A percentile compares a stretch with the other conserved stretches of the same genome.
phyloP scores from a whole-genome alignment of 2,329 filamentous ascomycete genomes.

The Fusarium nodosum region DNA sequence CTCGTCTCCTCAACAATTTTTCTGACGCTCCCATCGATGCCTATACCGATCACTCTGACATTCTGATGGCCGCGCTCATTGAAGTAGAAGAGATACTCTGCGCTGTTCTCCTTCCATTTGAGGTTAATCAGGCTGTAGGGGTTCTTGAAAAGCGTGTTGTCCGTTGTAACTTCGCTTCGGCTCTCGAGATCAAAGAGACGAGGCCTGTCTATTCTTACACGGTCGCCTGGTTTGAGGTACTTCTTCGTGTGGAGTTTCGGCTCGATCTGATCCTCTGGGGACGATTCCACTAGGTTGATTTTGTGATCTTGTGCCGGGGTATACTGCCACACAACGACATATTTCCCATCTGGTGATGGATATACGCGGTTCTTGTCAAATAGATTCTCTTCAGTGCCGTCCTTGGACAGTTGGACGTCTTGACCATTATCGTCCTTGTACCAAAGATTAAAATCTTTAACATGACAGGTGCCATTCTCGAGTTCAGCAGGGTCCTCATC shows the following conservation, averaged over 20 bases:
- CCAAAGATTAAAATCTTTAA: conserved; percentile 32
- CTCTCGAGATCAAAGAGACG: conserved; percentile 45
- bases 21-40: conserved; percentile 30
- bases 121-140: conserved; percentile 42
- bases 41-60: conserved; percentile 42
- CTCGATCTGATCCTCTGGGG: conserved; percentile 48
- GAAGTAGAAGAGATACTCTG: conserved; percentile 49
- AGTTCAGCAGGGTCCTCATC: neutral
- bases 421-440: conserved; percentile 9
- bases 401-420: conserved; percentile 33
- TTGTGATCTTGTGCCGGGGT: conserved; percentile 33
- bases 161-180: conserved; percentile 39
- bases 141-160: conserved; percentile 44
- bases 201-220: conserved; percentile 43
- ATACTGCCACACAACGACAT: conserved; percentile 47
- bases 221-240: conserved; percentile 50
- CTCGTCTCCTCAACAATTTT: conserved; percentile 46
- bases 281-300: conserved; percentile 45
- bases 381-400: conserved; percentile 35
- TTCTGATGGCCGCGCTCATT: conserved; percentile 50
- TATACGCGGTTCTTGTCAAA: conserved; percentile 41
- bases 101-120: conserved; percentile 43
- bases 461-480: conserved; percentile 1
- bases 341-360: conserved; percentile 29
- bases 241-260: conserved; percentile 44